A percentile compares a stretch with the other conserved stretches of the same genome.
These are phyloP conservation scores for Rhizoclosmatium globosum DNA, from an alignment of 192 early-diverging fungal species.

Conservation along the genomic window DNA sequence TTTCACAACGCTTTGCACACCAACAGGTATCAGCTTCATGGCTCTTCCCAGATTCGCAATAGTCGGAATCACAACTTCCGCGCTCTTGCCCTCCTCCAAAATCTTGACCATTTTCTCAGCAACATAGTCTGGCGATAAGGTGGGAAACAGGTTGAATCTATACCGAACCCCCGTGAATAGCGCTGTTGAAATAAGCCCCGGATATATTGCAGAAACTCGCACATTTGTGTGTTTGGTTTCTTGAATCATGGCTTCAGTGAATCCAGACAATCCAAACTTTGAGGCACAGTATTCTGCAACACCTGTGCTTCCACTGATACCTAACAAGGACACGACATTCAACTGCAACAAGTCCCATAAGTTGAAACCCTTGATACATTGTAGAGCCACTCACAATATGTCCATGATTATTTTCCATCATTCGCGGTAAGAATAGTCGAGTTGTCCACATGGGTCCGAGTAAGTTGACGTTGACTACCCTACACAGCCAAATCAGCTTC, in stretches of 20 bases:
- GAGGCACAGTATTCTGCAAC: constrained; percentile 79
- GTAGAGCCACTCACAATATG: constrained; percentile 72
- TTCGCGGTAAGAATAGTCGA: constrained; percentile 77
- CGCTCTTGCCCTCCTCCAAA: constrained; percentile 53
- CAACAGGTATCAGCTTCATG: constrained; percentile 33
- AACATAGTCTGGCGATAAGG: constrained; percentile 66
- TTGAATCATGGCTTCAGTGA: constrained; percentile 78
- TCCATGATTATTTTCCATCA: constrained; percentile 76
- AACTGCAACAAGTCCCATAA: constrained; percentile 1
- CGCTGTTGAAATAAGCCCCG: constrained; percentile 74
- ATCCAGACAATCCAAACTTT: constrained; percentile 77
- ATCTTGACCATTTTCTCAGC: constrained; percentile 64
- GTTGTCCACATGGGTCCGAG: constrained; percentile 78
- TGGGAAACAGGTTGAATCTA: constrained; percentile 65
- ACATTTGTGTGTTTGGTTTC: constrained; percentile 76
- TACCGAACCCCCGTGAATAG: constrained; percentile 76
- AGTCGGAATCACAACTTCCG: constrained; percentile 17
- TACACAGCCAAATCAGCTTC: constrained; percentile 12
- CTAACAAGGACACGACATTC: constrained; percentile 27
- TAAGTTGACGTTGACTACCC: constrained; percentile 75
- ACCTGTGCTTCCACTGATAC: constrained; percentile 16
- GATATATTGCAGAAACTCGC: constrained; percentile 73
- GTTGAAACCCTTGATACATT: constrained; percentile 51
- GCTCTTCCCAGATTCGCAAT: constrained; percentile 31
- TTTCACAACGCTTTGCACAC: constrained; percentile 17